Conservation (phyloP, 192 early-diverging fungal genomes). For the Dimargaris cristalligena region DNA sequence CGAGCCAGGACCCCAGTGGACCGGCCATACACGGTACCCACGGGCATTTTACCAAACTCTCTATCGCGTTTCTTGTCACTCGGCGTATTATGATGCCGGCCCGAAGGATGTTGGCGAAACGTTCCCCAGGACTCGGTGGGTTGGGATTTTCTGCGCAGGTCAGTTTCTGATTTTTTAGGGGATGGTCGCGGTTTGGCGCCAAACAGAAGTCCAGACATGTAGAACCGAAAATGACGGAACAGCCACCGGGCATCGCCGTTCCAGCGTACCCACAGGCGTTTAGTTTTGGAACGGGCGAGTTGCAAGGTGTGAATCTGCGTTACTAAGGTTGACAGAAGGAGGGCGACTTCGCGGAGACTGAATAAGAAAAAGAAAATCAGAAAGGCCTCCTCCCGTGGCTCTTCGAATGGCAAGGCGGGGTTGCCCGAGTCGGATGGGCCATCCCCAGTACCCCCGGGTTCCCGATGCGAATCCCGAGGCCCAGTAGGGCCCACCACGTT, state of each 20-base stretch:
- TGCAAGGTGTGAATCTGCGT: background rate
- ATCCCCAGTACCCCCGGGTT: background rate
- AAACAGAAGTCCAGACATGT: background rate
- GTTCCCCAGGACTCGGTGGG: background rate
- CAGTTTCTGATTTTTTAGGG: background rate
- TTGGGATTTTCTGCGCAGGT: background rate
- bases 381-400: background rate
- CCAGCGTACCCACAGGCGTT: background rate
- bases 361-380: slow-evolving; percentile 1
- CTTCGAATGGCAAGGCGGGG: background rate
- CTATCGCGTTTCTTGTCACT: background rate
- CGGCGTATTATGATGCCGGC: background rate
- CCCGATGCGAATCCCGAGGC: too few species aligned
- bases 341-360: background rate
- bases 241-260: background rate
- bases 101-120: background rate
- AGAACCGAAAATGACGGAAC: background rate
- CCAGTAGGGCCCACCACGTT: background rate
- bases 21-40: background rate
- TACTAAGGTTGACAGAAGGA: background rate
- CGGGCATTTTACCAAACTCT: background rate
- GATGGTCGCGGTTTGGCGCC: background rate
- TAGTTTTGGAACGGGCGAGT: background rate
- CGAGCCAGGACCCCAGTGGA: too few species aligned
- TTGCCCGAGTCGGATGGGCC: background rate